phyloP scores from a whole-genome alignment of 2,329 filamentous ascomycete genomes.

The Westerdykella sp. region DNA sequence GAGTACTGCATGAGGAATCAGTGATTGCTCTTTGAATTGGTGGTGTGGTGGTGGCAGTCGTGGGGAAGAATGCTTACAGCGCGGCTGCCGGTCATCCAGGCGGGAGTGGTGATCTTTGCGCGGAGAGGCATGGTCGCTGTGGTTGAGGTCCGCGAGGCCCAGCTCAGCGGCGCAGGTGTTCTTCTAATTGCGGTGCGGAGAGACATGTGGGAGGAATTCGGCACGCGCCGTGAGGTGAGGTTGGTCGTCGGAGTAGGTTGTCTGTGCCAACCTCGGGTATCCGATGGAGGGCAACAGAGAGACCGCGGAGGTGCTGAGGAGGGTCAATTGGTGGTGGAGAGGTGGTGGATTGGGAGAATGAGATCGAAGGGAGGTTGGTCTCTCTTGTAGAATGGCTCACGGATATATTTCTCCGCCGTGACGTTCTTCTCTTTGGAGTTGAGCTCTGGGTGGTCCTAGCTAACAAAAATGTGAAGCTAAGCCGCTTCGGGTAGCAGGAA shows the following conservation, averaged over 20 bases:
- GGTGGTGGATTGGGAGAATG: neutral
- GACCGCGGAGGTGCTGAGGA: neutral
- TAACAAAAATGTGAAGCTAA: too few relatives aligned
- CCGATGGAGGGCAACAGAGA: constrained; percentile 7
- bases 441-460: neutral
- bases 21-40: neutral
- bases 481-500: too few relatives aligned
- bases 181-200: constrained; percentile 38
- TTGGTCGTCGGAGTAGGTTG: constrained; percentile 24
- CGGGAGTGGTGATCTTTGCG: constrained; percentile 63
- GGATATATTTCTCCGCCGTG: constrained; percentile 6
- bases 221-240: constrained; percentile 10
- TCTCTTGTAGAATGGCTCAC: neutral
- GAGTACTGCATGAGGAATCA: constrained; percentile 23
- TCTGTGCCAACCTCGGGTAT: constrained; percentile 37
- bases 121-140: constrained; percentile 65
- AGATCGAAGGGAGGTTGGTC: neutral
- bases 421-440: neutral
- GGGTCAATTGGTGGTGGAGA: neutral
- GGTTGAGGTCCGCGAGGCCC: constrained; percentile 26
- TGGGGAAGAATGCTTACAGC: constrained; percentile 42
- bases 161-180: constrained; percentile 36
- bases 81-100: constrained; percentile 46
- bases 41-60: constrained; percentile 8
- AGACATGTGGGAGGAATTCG: constrained; percentile 38